phyloP scores from a whole-genome alignment of 1,284 basidiomycete genomes.

The Leccinum idahoense region DNA sequence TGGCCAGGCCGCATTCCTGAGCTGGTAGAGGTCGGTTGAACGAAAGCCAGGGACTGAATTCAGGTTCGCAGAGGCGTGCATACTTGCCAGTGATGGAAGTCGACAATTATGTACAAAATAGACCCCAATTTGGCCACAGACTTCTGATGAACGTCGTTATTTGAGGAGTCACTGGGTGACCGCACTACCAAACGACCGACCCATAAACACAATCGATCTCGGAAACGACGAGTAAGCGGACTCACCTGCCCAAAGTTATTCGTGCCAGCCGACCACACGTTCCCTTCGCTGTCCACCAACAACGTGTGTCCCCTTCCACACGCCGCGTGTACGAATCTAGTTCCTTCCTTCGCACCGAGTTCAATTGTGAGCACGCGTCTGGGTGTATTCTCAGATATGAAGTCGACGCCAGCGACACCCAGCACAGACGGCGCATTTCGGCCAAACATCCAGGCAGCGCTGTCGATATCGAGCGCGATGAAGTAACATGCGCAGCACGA shows the following conservation, averaged over 20 bases:
- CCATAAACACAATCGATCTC: conserved; percentile 10
- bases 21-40: not conserved
- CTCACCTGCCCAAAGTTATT: conserved; percentile 81
- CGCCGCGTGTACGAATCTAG: conserved; percentile 76
- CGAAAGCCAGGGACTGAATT: not conserved
- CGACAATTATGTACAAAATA: conserved; percentile 1
- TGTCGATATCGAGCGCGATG: conserved; percentile 70
- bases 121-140: not conserved
- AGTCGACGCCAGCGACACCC: conserved; percentile 50
- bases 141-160: conserved; percentile 51
- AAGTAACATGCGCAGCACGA: conserved; percentile 72
- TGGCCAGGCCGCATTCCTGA: conserved; percentile 10
- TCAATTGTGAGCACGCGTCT: conserved; percentile 55
- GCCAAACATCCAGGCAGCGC: conserved; percentile 84
- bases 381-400: conserved; percentile 70
- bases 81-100: not conserved
- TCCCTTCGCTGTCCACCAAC: conserved; percentile 77
- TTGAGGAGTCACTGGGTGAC: conserved; percentile 56
- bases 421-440: conserved; percentile 64
- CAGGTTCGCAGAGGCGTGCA: not conserved
- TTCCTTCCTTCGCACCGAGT: conserved; percentile 56
- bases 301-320: conserved; percentile 80
- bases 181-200: conserved; percentile 44
- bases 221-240: conserved; percentile 2
- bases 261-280: conserved; percentile 79